These are phyloP conservation scores for Saccharomycopsis fibuligera DNA, from an alignment of 805 yeast species.

Conservation along the genomic window DNA sequence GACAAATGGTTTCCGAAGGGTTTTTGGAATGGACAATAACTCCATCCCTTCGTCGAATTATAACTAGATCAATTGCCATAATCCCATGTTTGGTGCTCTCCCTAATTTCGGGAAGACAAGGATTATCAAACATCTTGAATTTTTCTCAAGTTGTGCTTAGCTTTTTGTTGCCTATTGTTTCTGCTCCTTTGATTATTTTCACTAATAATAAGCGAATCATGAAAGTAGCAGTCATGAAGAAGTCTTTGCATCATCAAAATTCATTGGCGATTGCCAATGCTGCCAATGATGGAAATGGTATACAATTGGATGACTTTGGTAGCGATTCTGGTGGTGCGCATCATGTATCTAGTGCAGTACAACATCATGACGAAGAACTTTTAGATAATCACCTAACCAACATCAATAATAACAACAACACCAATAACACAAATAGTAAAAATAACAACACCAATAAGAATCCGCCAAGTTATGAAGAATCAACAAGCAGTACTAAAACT, in stretches of 20 bases:
- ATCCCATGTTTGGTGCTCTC: conserved; percentile 80
- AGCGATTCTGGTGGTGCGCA: background rate
- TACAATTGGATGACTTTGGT: background rate
- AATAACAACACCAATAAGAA: too few relatives aligned
- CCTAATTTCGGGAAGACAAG: conserved; percentile 68
- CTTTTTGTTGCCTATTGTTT: conserved; percentile 74
- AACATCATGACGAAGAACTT: background rate
- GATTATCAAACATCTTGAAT: conserved; percentile 68
- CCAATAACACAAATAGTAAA: too few relatives aligned
- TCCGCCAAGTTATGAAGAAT: too few relatives aligned
- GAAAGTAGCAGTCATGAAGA: conserved; percentile 36
- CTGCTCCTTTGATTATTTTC: conserved; percentile 82
- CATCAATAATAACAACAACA: background rate
- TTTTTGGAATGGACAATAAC: conserved; percentile 72
- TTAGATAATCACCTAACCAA: background rate
- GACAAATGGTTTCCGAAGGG: conserved; percentile 92
- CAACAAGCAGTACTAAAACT: too few relatives aligned
- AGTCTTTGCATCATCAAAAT: conserved; percentile 9
- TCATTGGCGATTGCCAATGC: background rate
- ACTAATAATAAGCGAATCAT: conserved; percentile 64
- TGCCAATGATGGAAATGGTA: too few relatives aligned
- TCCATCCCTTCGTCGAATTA: conserved; percentile 74
- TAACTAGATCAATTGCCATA: conserved; percentile 79
- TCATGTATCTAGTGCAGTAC: background rate
- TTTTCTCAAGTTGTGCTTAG: conserved; percentile 79